phyloP scores from a whole-genome alignment of 805 yeast genomes.

The Henningerozyma blattae region DNA sequence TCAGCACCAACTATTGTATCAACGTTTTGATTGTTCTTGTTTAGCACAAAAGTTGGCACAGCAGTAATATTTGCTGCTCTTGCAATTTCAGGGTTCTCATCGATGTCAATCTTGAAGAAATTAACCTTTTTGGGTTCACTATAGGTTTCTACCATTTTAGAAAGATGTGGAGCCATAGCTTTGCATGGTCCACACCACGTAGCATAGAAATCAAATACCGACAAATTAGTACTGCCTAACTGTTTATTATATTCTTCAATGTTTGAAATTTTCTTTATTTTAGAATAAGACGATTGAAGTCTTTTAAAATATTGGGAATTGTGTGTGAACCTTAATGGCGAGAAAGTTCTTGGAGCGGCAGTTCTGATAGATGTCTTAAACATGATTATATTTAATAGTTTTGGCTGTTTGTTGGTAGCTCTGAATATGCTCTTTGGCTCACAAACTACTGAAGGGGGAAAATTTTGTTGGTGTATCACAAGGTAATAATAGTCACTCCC shows the following conservation, averaged over 20 bases:
- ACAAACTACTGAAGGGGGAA: too few species aligned
- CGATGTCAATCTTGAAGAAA: constrained; percentile 65
- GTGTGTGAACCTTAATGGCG: too few species aligned
- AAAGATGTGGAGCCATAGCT: constrained; percentile 51
- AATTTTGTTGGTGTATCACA: too few species aligned
- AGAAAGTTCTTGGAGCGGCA: too few species aligned
- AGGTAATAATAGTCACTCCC: too few species aligned
- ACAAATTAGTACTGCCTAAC: constrained; percentile 28
- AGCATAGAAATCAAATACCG: constrained; percentile 56
- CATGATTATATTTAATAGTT: too few species aligned
- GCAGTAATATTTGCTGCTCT: constrained; percentile 50
- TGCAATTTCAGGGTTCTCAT: constrained; percentile 47
- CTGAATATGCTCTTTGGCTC: too few species aligned
- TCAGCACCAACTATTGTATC: constrained; percentile 57
- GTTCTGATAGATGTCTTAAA: too few species aligned
- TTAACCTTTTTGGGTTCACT: constrained; percentile 33
- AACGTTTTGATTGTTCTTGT: constrained; percentile 46
- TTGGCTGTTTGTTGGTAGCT: too few species aligned
- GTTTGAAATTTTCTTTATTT: constrained; percentile 25
- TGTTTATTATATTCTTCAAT: constrained; percentile 25
- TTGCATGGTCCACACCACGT: constrained; percentile 75
- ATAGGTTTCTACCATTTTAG: constrained; percentile 28
- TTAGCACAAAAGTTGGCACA: constrained; percentile 64
- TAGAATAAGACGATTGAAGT: constrained; percentile 7
- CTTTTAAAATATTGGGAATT: too few species aligned